These are phyloP conservation scores for Talaromyces piceae DNA, from an alignment of 2,329 filamentous ascomycete genomes.

Conservation along the genomic window DNA sequence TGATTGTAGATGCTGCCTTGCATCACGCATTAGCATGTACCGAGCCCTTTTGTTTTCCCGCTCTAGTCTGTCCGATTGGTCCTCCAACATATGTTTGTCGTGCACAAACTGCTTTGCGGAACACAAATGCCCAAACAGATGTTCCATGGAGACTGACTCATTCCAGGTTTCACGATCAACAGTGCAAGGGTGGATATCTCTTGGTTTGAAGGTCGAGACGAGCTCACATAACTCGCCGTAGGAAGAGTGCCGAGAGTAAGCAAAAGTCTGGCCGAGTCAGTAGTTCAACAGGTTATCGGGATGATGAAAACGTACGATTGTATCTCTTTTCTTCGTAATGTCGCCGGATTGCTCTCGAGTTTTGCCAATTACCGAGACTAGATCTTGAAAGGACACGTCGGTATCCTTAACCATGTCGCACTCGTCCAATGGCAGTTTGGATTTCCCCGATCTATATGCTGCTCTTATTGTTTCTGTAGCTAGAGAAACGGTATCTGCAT, in stretches of 20 bases:
- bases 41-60: slow-evolving; percentile 8
- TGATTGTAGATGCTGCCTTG: slow-evolving; percentile 7
- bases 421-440: slow-evolving; percentile 26
- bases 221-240: slow-evolving; percentile 70
- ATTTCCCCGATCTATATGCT: slow-evolving; percentile 27
- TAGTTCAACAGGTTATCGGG: slow-evolving; percentile 2
- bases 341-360: slow-evolving; percentile 8
- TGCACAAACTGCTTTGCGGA: slow-evolving; percentile 54
- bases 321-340: slow-evolving; percentile 15
- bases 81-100: slow-evolving; percentile 52
- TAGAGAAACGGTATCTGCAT: slow-evolving; percentile 19
- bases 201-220: slow-evolving; percentile 60
- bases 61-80: slow-evolving; percentile 16
- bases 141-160: slow-evolving; percentile 54
- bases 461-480: slow-evolving; percentile 23
- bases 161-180: slow-evolving; percentile 59
- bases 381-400: slow-evolving; percentile 30
- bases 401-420: slow-evolving; percentile 28
- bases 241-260: slow-evolving; percentile 85
- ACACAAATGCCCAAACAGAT: slow-evolving; percentile 65
- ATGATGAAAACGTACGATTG: slow-evolving; percentile 24
- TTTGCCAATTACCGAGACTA: slow-evolving; percentile 26
- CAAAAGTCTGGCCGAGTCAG: slow-evolving; percentile 61
- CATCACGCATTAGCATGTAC: slow-evolving; percentile 9
- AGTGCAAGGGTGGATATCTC: slow-evolving; percentile 77